Evolutionary conservation across 1,284 basidiomycete species (phyloP), one percentile per base, ranked within the genome.

Genomic region (Moesziomyces parantarcticus): DNA sequence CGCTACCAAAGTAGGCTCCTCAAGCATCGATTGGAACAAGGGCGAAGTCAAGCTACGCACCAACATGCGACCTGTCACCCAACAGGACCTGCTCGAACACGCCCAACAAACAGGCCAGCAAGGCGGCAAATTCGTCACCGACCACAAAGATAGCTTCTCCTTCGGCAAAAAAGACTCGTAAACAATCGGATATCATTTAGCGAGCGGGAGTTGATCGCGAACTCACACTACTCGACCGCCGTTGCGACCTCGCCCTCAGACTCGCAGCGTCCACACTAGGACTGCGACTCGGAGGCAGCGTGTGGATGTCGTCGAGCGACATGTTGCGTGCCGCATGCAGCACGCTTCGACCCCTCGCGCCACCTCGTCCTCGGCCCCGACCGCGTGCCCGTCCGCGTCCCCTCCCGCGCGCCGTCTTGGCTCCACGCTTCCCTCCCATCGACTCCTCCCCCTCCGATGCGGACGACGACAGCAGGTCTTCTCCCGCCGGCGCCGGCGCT

Each of bases 321-420:
- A 71, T 71, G 56, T 67, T 75, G 5, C 73, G 29, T 3, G 73
- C 73, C 3, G 62, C 73, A 32, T 59, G 47, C 9, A 75, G 57
- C 14, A 48, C 64, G 5, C 59, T 60, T n/a, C 58, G 42, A 13
- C 51, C 60, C 13, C 47, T 32, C n/a, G 29, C 7, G 16, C 49
- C 49, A 14, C 42, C 25, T 13, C 43, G 25, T 5, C 43, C 57
- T 14, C 44, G 22, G 5, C 57, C 53, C 21, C 47, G 52, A 16
- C 22, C 20, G 34, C 45, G 36, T 9, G 36, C 58, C 47, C 43
- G 51, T 2, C 53, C 60, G 2, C 56, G 50, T 26, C 57, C 56
- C 26, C 57, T 22, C 3, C 50, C 52, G 18, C 46, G 14, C 39
- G 34, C 52, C 8, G 43, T 34, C 16, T 62, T 62, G 18, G 34